Conservation (phyloP, 139 green algal species). For the Chlorella sp. region DNA sequence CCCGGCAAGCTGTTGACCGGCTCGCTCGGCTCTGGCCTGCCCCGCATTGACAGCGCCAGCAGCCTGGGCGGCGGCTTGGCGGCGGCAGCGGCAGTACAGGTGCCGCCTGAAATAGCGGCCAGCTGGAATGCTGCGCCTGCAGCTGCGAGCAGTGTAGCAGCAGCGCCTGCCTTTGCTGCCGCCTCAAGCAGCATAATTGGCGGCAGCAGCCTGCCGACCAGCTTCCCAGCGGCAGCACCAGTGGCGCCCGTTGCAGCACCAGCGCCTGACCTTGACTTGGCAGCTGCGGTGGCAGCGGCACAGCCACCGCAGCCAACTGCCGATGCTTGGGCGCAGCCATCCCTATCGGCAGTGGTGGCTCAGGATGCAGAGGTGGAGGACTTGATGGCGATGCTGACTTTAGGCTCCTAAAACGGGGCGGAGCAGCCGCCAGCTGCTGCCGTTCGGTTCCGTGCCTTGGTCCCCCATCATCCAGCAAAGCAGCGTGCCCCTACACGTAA, state of each 20-base stretch:
- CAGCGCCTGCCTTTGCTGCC: not conserved
- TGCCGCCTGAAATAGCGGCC: no score
- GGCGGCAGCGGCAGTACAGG: no score
- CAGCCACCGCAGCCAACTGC: not conserved
- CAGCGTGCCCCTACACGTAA: no score
- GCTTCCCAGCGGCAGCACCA: not conserved
- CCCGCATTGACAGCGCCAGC: no score
- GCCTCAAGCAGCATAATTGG: not conserved
- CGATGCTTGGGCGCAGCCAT: not conserved
- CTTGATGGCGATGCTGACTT: not conserved
- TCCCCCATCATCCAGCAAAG: not conserved
- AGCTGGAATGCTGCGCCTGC: not conserved
- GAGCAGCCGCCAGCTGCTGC: no score
- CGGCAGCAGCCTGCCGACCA: not conserved
- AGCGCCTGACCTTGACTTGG: not conserved
- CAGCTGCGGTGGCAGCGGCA: not conserved
- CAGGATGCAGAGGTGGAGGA: not conserved
- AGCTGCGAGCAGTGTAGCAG: no score
- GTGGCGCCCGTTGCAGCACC: not conserved
- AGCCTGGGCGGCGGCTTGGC: no score
- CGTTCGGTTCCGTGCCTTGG: no score
- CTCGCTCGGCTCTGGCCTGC: no score
- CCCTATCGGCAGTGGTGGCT: not conserved
- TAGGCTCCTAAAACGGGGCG: not conserved
- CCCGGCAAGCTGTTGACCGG: no score